Evolutionary conservation across 2,329 filamentous ascomycete species (phyloP), one percentile per base, ranked within the genome.

Genomic region (Arthrobotrys sinensis): DNA sequence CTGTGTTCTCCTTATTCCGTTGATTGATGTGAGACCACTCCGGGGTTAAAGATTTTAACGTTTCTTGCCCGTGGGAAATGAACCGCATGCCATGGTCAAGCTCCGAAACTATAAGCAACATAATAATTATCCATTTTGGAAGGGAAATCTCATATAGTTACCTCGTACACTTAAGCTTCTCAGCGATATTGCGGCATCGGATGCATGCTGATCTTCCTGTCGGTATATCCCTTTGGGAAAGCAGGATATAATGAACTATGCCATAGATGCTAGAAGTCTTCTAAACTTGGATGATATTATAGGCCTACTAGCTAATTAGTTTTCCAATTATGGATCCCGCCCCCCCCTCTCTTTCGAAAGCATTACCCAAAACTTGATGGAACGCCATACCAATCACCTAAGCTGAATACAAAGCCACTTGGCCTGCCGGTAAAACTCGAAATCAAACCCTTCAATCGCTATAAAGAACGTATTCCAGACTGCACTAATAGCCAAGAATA

Each of bases 61-160:
- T 19, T 34, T 55, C 55, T n/a, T 11, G 8, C 55, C 28, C 36
- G 55, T 21, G 36, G 0, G 32, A 57, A 38, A 57, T 43, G 6
- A 10, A 53, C 24, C 50, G 50, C 32, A 16, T 53, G 16, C n/a
- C 36, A 60, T 57, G 36, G 55, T 24, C 55, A 43, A 14, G 55
- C 55, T 60, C 55, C 55, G 55, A 43, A 43, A 60, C 36, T n/a
- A 43, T 12, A 60, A 60, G 55, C 55, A 60, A 43, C 36, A 60
- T 60, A 60, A 60, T 60, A 60, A 43, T 28, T 60, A 43, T 60
- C 55, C 55, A 60, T 28, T 60, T 60, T 28, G 1, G 55, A 43
- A 60, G 36, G 55, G 55, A 57, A n/a, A 43, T 11, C 19, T 43
- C 1, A 16, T 60, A 43, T 43, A 43, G 24, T 28, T 40, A 57